Evolutionary conservation across 352 stramenopile genomes (phyloP).

Genomic region (Globisporangium recalcitrans): DNA sequence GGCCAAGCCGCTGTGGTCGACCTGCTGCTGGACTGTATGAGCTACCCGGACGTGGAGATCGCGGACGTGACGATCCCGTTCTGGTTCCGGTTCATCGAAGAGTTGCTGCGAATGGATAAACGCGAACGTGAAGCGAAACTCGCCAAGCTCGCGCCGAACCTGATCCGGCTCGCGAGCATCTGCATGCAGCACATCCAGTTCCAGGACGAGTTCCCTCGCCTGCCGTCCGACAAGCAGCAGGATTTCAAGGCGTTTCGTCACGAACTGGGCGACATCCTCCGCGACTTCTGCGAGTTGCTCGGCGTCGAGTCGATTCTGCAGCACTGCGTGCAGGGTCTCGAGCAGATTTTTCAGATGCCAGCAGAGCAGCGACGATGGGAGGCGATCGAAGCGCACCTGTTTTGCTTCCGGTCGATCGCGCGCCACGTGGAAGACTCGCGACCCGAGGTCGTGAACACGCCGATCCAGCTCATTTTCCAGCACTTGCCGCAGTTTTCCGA

Average conservation of each 20-base stretch:
- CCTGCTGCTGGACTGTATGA: conserved; percentile 86
- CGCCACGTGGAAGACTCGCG: conserved; percentile 60
- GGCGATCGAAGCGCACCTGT: conserved; percentile 74
- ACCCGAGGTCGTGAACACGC: conserved; percentile 22
- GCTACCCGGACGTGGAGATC: conserved; percentile 70
- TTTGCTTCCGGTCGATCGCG: conserved; percentile 81
- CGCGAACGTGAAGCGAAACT: conserved; percentile 19
- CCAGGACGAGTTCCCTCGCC: conserved; percentile 47
- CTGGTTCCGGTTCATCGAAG: conserved; percentile 66
- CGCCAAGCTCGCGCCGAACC: conserved; percentile 36
- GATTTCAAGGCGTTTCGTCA: conserved; percentile 84
- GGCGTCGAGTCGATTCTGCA: conserved; percentile 66
- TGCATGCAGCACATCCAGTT: conserved; percentile 86
- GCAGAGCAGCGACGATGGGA: conserved; percentile 54
- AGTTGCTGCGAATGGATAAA: conserved; percentile 26
- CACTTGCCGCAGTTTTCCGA: conserved; percentile 66
- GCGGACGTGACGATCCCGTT: conserved; percentile 84
- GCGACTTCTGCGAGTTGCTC: conserved; percentile 69
- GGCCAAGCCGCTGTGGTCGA: conserved; percentile 67
- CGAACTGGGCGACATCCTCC: conserved; percentile 72
- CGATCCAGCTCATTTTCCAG: conserved; percentile 73
- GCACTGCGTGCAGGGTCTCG: conserved; percentile 71
- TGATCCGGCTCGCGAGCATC: conserved; percentile 55
- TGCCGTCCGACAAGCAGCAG: conserved; percentile 68
- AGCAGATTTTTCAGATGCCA: conserved; percentile 58